These are phyloP conservation scores for Casuarina cunninghamiana DNA, from an alignment of 306 rosid genomes.

Conservation along the genomic window DNA sequence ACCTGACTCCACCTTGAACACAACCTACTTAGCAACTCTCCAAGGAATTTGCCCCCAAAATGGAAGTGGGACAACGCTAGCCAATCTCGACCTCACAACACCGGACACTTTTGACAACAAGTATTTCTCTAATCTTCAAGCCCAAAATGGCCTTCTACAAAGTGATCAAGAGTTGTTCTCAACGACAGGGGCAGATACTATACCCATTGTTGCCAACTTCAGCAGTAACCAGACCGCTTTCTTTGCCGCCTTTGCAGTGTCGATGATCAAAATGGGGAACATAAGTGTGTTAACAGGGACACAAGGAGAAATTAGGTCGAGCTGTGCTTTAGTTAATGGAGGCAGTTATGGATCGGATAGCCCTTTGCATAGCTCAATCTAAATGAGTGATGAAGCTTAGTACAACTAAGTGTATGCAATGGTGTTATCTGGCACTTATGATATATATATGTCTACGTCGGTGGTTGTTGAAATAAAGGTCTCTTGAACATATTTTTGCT, in stretches of 20 bases:
- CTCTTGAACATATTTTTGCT: too few species aligned
- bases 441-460: too few species aligned
- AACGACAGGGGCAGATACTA: slow-evolving; percentile 6
- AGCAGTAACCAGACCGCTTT: neutral
- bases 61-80: neutral
- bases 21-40: slow-evolving; percentile 16
- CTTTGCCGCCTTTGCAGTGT: slow-evolving; percentile 19
- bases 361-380: neutral
- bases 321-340: slow-evolving; percentile 16
- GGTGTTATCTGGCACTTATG: too few species aligned
- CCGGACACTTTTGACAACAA: slow-evolving; percentile 12
- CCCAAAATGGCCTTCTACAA: slow-evolving; percentile 1
- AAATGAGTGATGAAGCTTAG: neutral
- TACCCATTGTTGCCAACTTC: neutral
- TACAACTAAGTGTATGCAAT: too few species aligned
- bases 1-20: slow-evolving; percentile 18
- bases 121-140: slow-evolving; percentile 24
- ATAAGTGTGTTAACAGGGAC: slow-evolving; percentile 15
- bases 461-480: too few species aligned
- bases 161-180: slow-evolving; percentile 31
- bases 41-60: slow-evolving; percentile 12
- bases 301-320: slow-evolving; percentile 27
- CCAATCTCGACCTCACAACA: slow-evolving; percentile 15
- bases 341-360: neutral
- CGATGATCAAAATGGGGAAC: slow-evolving; percentile 33